Evolutionary conservation across 2,329 filamentous ascomycete genomes (phyloP).

Genomic region (Macrophomina phaseolina): DNA sequence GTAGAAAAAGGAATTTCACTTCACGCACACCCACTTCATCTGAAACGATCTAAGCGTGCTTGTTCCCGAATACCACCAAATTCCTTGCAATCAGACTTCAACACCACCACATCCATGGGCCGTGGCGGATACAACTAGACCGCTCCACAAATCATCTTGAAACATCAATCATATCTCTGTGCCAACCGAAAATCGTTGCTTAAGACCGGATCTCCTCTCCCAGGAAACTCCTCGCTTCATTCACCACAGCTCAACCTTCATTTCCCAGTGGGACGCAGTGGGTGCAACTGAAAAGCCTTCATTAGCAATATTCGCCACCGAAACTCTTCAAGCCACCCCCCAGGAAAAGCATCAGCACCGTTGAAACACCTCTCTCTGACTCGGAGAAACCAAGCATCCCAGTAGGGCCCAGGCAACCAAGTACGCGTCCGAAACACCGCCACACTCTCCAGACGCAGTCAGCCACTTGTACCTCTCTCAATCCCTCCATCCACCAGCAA

Average conservation of each 20-base stretch:
- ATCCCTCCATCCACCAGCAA: background rate
- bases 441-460: background rate
- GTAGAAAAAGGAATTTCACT: background rate
- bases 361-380: background rate
- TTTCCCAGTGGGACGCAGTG: slow-evolving; percentile 29
- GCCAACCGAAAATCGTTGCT: background rate
- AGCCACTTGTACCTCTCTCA: background rate
- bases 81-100: slow-evolving; percentile 17
- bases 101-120: slow-evolving; percentile 34
- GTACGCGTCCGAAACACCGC: background rate
- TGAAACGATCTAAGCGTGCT: slow-evolving; percentile 12
- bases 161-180: background rate
- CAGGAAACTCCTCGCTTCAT: background rate
- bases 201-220: background rate
- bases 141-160: background rate
- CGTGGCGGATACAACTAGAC: slow-evolving; percentile 43
- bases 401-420: background rate
- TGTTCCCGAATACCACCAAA: slow-evolving; percentile 16
- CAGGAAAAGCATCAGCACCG: no score
- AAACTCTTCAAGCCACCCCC: background rate
- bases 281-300: slow-evolving; percentile 32
- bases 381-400: no score
- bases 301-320: no score
- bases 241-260: background rate
- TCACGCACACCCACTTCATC: background rate